Evolutionary conservation across 1,139 yeast species (phyloP).

Genomic region (Scheffersomyces insectosa): DNA sequence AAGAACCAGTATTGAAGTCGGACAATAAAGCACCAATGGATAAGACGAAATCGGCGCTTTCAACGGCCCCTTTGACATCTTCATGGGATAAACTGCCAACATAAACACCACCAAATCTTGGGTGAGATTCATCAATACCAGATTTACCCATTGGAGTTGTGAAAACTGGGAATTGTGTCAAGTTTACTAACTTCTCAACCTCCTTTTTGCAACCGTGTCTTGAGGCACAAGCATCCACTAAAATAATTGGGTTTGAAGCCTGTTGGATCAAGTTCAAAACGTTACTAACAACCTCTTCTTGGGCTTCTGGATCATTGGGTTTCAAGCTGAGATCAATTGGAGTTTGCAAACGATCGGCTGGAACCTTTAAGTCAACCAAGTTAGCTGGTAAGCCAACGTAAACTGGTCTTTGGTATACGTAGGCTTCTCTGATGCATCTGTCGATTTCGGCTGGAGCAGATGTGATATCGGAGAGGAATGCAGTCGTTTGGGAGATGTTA

Average conservation of each 20-base stretch:
- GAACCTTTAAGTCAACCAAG: constrained; percentile 37
- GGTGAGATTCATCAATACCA: constrained; percentile 14
- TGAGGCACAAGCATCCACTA: constrained; percentile 39
- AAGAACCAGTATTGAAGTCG: constrained; percentile 44
- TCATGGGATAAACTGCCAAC: constrained; percentile 22
- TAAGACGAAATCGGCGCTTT: constrained; percentile 20
- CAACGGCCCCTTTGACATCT: constrained; percentile 18
- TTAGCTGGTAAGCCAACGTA: constrained; percentile 42
- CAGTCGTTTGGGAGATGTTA: constrained; percentile 33
- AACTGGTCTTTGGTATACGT: constrained; percentile 38
- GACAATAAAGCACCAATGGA: constrained; percentile 33
- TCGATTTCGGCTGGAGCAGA: constrained; percentile 37
- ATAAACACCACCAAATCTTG: constrained; percentile 21
- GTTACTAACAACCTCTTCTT: constrained; percentile 32
- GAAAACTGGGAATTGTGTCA: constrained; percentile 27
- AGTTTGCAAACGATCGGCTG: constrained; percentile 26
- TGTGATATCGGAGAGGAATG: constrained; percentile 27
- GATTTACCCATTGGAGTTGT: constrained; percentile 24
- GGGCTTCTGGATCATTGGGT: constrained; percentile 29
- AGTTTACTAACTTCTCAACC: constrained; percentile 30
- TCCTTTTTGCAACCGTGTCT: constrained; percentile 35
- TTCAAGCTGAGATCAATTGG: constrained; percentile 33
- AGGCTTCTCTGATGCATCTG: constrained; percentile 37
- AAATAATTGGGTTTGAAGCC: constrained; percentile 33
- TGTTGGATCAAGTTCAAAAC: constrained; percentile 27